Base-by-base conservation (phyloP, 768 basidiomycete genomes). In the Paxillus involutus region DNA sequence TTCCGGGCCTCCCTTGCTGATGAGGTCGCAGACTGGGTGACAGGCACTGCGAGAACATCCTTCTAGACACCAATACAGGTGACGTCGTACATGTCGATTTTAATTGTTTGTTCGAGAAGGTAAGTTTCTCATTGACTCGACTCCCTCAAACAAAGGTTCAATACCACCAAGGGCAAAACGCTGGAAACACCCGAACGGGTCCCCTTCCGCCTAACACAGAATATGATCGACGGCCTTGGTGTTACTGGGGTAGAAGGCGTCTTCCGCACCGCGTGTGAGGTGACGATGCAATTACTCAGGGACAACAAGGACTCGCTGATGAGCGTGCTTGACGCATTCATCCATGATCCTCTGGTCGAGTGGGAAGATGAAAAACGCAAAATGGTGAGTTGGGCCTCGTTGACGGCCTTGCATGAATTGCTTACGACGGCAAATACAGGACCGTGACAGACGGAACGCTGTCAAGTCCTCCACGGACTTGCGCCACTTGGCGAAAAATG, bases 1-100 rank as follows among this genome's bases (percentile, higher is more conserved):
- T 33, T 19, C 6, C 32, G 33, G 36, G 26, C 51, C 33, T 9
- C 44, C 19, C 36, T 47, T 21, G 40, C 14, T 44, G 7, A 44
- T 11, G 44, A 10, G 11, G 19, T 16, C 16, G 24, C 44, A 96
- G 95, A n/a, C 78, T 99, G n/a, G 97, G 97, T 12, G 97, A 99
- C 70, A 81, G 97, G 39, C 97, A 99, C 66, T 85, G 88, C 62
- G 96, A 98, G 73, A 99, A 99, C 66, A 98, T 98, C 46, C 77
- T 99, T 13, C 82, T 98, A 43, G 97, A 99, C 63, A 79, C 74
- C 5, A 88, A 85, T 59, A 88, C 86, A 0, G 97, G 97, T 2
- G 95, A 96, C 63, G 82, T 90, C 8, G 88, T 98, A 1, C 97
- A 99, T 61, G 94, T 98, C 52, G 97, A 98, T 70, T 95, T 99